phyloP scores from a whole-genome alignment of 192 early-diverging fungal species.

The Mortierella hygrophila region DNA sequence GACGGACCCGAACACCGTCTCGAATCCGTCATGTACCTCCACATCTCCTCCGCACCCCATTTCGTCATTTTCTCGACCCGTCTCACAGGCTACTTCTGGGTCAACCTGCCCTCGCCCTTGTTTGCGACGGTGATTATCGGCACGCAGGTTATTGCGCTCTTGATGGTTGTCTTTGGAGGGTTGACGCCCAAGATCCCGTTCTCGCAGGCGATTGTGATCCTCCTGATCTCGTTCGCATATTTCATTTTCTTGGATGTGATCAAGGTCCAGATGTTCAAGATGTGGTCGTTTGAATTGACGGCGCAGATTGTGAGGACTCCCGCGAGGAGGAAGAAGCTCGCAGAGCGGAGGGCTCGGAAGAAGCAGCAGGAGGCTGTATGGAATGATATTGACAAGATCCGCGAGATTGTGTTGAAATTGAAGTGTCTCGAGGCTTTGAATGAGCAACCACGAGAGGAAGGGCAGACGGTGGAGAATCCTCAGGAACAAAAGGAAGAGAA shows the following conservation, averaged over 20 bases:
- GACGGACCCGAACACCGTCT: constrained; percentile 54
- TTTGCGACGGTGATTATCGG: constrained; percentile 88
- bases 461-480: constrained; percentile 19
- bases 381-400: constrained; percentile 53
- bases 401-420: constrained; percentile 50
- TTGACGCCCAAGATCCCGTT: constrained; percentile 80
- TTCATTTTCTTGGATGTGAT: constrained; percentile 89
- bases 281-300: constrained; percentile 93
- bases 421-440: constrained; percentile 54
- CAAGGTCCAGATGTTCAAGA: constrained; percentile 87
- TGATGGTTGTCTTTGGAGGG: constrained; percentile 78
- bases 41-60: constrained; percentile 93
- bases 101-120: constrained; percentile 80
- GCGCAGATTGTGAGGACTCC: constrained; percentile 83
- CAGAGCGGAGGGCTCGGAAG: constrained; percentile 58
- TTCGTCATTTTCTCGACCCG: constrained; percentile 98
- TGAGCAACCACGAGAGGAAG: constrained; percentile 16
- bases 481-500: neutral
- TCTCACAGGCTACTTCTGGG: constrained; percentile 87
- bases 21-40: constrained; percentile 94
- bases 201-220: constrained; percentile 78
- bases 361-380: constrained; percentile 62
- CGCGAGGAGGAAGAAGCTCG: constrained; percentile 74
- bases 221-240: constrained; percentile 81
- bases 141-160: constrained; percentile 92